Percentiles rank a stretch among this genome's conserved stretches.
Evolutionary conservation across 495 filamentous ascomycete species (phyloP).

Genomic region (Parachaetomium inaequale): DNA sequence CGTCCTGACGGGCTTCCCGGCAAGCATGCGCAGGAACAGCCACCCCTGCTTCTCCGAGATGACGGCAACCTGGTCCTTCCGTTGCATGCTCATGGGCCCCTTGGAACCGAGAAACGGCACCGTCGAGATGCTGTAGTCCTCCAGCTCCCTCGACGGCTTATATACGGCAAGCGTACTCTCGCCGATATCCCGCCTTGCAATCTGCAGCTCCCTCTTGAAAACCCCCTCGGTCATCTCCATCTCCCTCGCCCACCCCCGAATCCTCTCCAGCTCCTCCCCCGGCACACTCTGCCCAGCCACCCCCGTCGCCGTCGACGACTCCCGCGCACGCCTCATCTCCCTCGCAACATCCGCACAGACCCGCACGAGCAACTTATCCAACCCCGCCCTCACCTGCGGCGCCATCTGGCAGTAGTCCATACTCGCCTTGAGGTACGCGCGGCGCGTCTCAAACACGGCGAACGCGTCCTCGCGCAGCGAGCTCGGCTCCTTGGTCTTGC

Average conservation of each 20-base stretch:
- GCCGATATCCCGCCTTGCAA: conserved; percentile 78
- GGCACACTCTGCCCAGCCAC: conserved; percentile 54
- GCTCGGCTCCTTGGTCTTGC: conserved; percentile 90
- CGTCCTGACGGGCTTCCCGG: conserved; percentile 83
- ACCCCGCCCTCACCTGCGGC: conserved; percentile 71
- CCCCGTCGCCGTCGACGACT: background rate
- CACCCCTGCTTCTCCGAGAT: conserved; percentile 85
- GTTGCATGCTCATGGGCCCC: conserved; percentile 56
- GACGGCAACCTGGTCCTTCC: conserved; percentile 44
- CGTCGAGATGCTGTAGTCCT: conserved; percentile 85
- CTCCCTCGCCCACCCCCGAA: conserved; percentile 86
- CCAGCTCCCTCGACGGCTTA: conserved; percentile 83
- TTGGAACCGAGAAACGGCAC: conserved; percentile 77
- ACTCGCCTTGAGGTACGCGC: conserved; percentile 83
- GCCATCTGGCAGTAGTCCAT: conserved; percentile 89
- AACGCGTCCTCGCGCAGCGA: conserved; percentile 92
- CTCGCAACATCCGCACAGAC: conserved; percentile 82
- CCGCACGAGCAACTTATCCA: conserved; percentile 81
- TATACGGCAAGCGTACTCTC: conserved; percentile 65
- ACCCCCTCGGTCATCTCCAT: conserved; percentile 80
- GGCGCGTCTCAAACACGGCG: conserved; percentile 88
- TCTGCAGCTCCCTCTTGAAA: conserved; percentile 73
- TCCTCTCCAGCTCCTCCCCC: conserved; percentile 77
- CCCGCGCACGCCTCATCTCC: conserved; percentile 54
- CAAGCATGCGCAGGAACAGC: conserved; percentile 77